Conservation (phyloP, 768 basidiomycete genomes). For the Lentinula sp. region DNA sequence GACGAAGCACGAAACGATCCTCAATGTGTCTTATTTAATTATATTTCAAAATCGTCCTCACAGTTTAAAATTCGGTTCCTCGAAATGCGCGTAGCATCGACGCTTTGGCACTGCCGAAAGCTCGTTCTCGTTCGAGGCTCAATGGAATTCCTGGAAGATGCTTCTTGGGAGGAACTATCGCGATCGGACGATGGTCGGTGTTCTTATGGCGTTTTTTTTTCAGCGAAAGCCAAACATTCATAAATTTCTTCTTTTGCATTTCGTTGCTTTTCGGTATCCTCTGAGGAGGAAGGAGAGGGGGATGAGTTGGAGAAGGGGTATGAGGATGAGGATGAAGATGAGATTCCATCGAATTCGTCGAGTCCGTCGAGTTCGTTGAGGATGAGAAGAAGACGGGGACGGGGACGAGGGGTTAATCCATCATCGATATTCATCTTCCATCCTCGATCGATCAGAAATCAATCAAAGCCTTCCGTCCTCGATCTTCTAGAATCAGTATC, state of each 20-base stretch:
- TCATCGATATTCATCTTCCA: too few relatives aligned
- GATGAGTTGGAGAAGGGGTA: too few relatives aligned
- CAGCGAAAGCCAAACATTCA: conserved; percentile 44
- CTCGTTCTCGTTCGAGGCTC: conserved; percentile 16
- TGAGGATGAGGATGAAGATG: too few relatives aligned
- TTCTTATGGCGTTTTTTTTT: conserved; percentile 68
- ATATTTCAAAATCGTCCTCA: not conserved
- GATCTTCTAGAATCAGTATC: too few relatives aligned
- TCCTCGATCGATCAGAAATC: too few relatives aligned
- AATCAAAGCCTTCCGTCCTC: conserved; percentile 7
- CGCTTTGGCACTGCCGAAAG: conserved; percentile 16
- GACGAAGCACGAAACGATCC: conserved; percentile 44
- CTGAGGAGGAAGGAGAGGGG: too few relatives aligned
- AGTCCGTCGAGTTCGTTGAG: too few relatives aligned
- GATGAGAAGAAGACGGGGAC: not conserved
- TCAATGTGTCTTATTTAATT: conserved; percentile 19
- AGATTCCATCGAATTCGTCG: too few relatives aligned
- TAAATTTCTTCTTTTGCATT: not conserved
- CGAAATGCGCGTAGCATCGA: conserved; percentile 68
- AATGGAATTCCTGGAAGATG: conserved; percentile 44
- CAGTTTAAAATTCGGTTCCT: conserved; percentile 46
- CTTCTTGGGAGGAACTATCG: conserved; percentile 51
- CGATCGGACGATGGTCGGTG: conserved; percentile 60
- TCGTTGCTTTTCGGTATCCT: conserved; percentile 13
- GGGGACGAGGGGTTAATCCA: not conserved